Conservation (phyloP, 768 basidiomycete species). For the Cystofilobasidium macerans region DNA sequence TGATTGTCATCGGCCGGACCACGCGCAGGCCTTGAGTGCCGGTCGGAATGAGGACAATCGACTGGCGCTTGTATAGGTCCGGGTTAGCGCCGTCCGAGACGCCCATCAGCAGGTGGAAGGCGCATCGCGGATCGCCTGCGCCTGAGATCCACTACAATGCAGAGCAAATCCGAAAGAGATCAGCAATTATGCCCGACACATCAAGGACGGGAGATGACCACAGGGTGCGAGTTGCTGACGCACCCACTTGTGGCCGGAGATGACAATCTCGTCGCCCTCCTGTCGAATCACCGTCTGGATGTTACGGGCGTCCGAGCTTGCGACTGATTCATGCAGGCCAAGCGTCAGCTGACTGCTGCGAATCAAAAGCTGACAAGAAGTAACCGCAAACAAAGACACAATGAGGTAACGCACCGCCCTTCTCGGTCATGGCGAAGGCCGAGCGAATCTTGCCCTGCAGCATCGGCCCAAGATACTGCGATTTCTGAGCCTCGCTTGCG, state of each 20-base stretch:
- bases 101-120: constrained; percentile 85
- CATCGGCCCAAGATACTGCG: constrained; percentile 76
- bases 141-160: constrained; percentile 78
- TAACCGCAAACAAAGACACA: constrained; percentile 25
- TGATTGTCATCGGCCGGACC: constrained; percentile 83
- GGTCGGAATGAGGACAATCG: constrained; percentile 87
- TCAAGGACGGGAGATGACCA: not conserved
- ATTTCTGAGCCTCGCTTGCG: constrained; percentile 80
- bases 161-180: not conserved
- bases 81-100: constrained; percentile 59
- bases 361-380: not conserved
- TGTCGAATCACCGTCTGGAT: constrained; percentile 71
- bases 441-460: constrained; percentile 79
- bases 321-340: constrained; percentile 44
- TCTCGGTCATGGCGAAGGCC: constrained; percentile 95
- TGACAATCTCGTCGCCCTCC: constrained; percentile 77
- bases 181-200: too few relatives aligned
- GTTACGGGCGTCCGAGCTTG: constrained; percentile 94
- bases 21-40: constrained; percentile 75
- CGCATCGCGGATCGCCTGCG: constrained; percentile 82
- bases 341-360: too few relatives aligned
- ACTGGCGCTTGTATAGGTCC: constrained; percentile 59
- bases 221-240: constrained; percentile 3
- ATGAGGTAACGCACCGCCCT: constrained; percentile 51
- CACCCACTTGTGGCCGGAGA: constrained; percentile 95